These are phyloP conservation scores for Claviceps sp. DNA, from an alignment of 2,329 filamentous ascomycete genomes.

Conservation along the genomic window DNA sequence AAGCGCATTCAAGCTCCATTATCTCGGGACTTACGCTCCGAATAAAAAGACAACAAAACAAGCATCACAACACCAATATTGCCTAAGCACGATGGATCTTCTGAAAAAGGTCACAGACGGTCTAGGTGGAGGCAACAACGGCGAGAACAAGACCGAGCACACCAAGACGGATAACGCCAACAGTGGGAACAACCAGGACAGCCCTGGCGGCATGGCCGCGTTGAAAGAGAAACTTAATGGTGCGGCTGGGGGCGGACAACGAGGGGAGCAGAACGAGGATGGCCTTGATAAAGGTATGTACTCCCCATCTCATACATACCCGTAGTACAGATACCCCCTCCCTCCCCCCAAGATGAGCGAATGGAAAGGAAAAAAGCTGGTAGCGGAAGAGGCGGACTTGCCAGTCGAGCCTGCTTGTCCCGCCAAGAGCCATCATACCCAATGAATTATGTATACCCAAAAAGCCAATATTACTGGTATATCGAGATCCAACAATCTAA, in stretches of 20 bases:
- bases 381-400: no score
- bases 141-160: not conserved
- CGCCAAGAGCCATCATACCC: no score
- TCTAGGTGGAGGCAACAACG: not conserved
- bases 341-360: not conserved
- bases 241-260: conserved; percentile 56
- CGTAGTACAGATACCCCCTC: no score
- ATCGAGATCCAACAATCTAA: not conserved
- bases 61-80: not conserved
- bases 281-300: conserved; percentile 61
- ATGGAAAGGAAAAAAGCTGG: not conserved
- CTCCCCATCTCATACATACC: not conserved
- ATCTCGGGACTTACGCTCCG: not conserved
- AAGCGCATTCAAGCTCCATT: not conserved
- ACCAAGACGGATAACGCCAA: not conserved
- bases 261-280: conserved; percentile 75
- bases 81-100: not conserved
- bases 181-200: not conserved
- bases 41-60: not conserved
- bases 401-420: no score
- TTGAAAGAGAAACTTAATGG: conserved; percentile 62
- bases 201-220: conserved; percentile 33
- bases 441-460: not conserved
- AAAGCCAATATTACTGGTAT: not conserved
- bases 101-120: not conserved